Evolutionary conservation across 768 basidiomycete species (phyloP), one percentile per base, ranked within the genome.

Genomic region (Daedaleopsis sinensis): DNA sequence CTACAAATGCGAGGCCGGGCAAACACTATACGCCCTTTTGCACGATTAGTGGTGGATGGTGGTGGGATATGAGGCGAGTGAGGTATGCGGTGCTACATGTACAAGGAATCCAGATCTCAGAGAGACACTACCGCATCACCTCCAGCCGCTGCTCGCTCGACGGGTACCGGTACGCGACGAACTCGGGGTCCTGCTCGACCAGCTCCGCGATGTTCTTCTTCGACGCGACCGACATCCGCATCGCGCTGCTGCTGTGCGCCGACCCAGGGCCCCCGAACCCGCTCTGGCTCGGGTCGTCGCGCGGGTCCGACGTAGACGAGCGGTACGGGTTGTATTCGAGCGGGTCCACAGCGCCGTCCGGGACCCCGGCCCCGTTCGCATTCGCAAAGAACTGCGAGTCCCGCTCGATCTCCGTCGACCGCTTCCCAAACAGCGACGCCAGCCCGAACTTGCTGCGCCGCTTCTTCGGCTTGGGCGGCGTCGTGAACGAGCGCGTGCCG

Each of bases 101-200:
- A 56, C 47, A 42, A 57, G 42, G 47, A 48, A 32, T 27, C 6
- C 38, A 59, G 36, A 32, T 32, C 27, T 3, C 27, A 32, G 24
- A 39, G n/a, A 49, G 15, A 47, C 5, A 38, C 63, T 65, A 84
- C 66, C 80, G 84, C 58, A 89, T 68, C 44, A 90, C 78, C 70
- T 87, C 86, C 64, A 89, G 68, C 42, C 82, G 84, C 66, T 90
- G 87, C 66, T 90, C 87, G 64, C 80, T 84, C 15, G 91, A 93
- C 8, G 93, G 93, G 73, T 94, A 94, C 43, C 92, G 85, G 71
- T 94, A 93, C 4, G 92, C 90, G 61, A 94, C 86, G 69, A 94
- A 94, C 18, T 93, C 90, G 3, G 84, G 74, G 71, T 93, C 91
- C 73, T 91, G 93, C n/a, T 88, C 82, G n/a, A 94, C 90, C 21